A percentile compares a stretch with the other conserved stretches of the same genome.
phyloP scores from a whole-genome alignment of 257 asterid species.

The Solanum infundibuliforme region DNA sequence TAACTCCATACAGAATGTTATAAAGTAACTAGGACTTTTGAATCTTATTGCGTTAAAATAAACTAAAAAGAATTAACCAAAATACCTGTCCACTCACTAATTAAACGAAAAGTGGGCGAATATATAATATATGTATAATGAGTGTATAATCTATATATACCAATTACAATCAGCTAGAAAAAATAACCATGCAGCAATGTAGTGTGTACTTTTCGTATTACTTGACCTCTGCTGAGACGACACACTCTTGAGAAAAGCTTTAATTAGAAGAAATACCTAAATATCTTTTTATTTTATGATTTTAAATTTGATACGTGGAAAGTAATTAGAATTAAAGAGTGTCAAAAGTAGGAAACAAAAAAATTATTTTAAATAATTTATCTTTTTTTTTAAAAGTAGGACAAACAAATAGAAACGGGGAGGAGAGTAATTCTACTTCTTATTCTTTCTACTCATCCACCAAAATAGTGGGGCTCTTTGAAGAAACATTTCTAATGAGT shows the following conservation, averaged over 20 bases:
- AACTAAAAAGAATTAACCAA: neutral
- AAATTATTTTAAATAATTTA: too few relatives aligned
- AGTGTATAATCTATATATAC: neutral
- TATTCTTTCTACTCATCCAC: neutral
- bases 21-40: neutral
- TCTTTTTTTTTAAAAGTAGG: neutral
- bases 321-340: too few relatives aligned
- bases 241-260: neutral
- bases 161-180: neutral
- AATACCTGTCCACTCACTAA: fast-evolving
- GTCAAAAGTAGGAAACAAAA: too few relatives aligned
- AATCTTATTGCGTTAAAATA: neutral
- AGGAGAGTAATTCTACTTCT: too few relatives aligned
- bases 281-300: too few relatives aligned
- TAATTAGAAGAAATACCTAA: neutral
- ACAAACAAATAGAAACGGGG: too few relatives aligned
- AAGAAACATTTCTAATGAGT: conserved; percentile 11
- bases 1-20: neutral
- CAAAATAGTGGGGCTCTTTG: neutral
- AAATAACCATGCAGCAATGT: neutral
- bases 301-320: too few relatives aligned
- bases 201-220: neutral
- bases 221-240: fast-evolving
- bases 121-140: neutral
- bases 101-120: too few relatives aligned